Conservation (phyloP, 768 basidiomycete genomes). For the Dioszegia aurantiaca region DNA sequence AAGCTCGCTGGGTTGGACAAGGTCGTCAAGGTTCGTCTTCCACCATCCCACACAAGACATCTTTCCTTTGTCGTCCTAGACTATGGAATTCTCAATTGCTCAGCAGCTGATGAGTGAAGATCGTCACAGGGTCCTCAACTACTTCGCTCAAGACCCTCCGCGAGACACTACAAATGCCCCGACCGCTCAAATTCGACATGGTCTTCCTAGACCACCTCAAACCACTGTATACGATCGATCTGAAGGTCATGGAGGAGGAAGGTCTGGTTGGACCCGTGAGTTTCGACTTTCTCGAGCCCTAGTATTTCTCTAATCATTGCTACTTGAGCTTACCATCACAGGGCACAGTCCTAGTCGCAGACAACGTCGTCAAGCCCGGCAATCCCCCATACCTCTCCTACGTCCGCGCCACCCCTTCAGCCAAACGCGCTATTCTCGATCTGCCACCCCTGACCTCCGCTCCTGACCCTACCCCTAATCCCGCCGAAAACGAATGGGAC, state of each 20-base stretch:
- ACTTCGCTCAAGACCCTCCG: conserved; percentile 31
- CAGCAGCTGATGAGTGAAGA: conserved; percentile 27
- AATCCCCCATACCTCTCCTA: conserved; percentile 51
- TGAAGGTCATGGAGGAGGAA: conserved; percentile 49
- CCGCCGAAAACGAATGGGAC: conserved; percentile 38
- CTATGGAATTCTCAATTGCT: too few species aligned
- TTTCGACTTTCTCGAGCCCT: not conserved
- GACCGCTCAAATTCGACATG: conserved; percentile 44
- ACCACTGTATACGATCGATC: conserved; percentile 48
- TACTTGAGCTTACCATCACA: too few species aligned
- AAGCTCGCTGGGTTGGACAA: conserved; percentile 43
- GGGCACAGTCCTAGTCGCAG: conserved; percentile 49
- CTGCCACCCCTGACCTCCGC: conserved; percentile 24
- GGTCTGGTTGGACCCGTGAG: conserved; percentile 47
- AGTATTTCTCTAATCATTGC: too few species aligned
- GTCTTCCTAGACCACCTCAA: conserved; percentile 51
- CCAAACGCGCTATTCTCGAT: conserved; percentile 32
- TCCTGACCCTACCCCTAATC: conserved; percentile 38
- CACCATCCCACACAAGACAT: not conserved
- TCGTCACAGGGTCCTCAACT: conserved; percentile 44
- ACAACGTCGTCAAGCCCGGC: conserved; percentile 51
- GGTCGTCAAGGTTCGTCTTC: conserved; percentile 41
- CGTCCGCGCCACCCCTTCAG: conserved; percentile 41
- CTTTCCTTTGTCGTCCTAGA: too few species aligned
- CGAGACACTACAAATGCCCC: conserved; percentile 43